A percentile compares a stretch with the other conserved stretches of the same genome.
Evolutionary conservation across 2,329 filamentous ascomycete species (phyloP).

Genomic region (Fusarium decemcellulare): DNA sequence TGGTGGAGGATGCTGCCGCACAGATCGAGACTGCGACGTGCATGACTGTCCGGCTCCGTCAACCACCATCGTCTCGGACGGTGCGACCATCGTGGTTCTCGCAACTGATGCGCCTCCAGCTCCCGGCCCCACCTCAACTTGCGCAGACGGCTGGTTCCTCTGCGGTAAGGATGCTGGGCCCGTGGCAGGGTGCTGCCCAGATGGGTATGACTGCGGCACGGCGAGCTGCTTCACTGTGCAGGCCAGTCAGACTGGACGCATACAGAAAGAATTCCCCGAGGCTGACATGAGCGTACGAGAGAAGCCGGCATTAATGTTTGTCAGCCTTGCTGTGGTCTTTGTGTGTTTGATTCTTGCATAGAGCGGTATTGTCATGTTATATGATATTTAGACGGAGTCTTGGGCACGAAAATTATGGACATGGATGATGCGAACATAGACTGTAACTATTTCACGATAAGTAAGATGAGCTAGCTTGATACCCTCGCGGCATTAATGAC

Average conservation of each 20-base stretch:
- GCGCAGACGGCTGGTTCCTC: slow-evolving; percentile 87
- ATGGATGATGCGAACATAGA: slow-evolving; percentile 21
- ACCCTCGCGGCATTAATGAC: slow-evolving; percentile 16
- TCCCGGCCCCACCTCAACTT: slow-evolving; percentile 62
- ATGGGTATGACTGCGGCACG: slow-evolving; percentile 80
- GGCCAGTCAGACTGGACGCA: slow-evolving; percentile 67
- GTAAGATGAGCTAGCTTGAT: slow-evolving; percentile 27
- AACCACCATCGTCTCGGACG: slow-evolving; percentile 77
- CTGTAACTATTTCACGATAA: slow-evolving; percentile 13
- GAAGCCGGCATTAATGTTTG: slow-evolving; percentile 27
- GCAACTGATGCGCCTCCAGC: slow-evolving; percentile 62
- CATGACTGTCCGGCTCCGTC: slow-evolving; percentile 79
- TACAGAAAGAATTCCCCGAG: slow-evolving; percentile 67
- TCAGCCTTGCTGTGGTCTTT: slow-evolving; percentile 7
- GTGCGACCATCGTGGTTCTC: slow-evolving; percentile 80
- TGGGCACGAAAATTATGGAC: slow-evolving; percentile 2
- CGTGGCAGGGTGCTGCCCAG: slow-evolving; percentile 87
- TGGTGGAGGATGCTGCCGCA: slow-evolving; percentile 88
- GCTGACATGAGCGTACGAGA: slow-evolving; percentile 15
- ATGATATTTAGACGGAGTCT: slow-evolving; percentile 16
- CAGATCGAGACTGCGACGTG: slow-evolving; percentile 86
- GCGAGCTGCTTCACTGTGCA: slow-evolving; percentile 76
- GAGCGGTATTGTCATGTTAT: neutral
- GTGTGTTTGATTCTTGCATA: slow-evolving; percentile 24
- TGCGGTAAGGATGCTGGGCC: slow-evolving; percentile 69